These are phyloP conservation scores for Sporothrix phasma DNA, from an alignment of 2,329 filamentous ascomycete genomes.

Conservation along the genomic window DNA sequence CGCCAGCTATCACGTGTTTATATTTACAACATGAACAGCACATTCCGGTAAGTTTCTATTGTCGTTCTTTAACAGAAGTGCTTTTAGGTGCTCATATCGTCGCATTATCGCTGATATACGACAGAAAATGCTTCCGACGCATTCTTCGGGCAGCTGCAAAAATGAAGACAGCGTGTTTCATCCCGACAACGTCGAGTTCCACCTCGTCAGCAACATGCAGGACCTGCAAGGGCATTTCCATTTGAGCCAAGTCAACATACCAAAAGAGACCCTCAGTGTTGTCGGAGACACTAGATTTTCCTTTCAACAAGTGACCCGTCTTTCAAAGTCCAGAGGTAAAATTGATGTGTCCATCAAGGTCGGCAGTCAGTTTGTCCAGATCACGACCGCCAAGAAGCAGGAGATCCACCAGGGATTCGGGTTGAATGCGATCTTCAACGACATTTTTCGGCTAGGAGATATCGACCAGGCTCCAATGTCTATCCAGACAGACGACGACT, in stretches of 20 bases:
- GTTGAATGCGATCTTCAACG: constrained; percentile 55
- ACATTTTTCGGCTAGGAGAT: constrained; percentile 58
- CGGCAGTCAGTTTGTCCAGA: constrained; percentile 59
- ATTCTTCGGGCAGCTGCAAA: constrained; percentile 50
- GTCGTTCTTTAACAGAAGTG: background rate
- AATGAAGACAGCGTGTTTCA: constrained; percentile 52
- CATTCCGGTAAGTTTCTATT: constrained; percentile 42
- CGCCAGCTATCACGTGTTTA: constrained; percentile 52
- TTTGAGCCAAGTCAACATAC: constrained; percentile 54
- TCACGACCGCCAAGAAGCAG: constrained; percentile 59
- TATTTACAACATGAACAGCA: constrained; percentile 65
- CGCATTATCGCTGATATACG: background rate
- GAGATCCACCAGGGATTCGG: constrained; percentile 54
- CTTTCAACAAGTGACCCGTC: constrained; percentile 53
- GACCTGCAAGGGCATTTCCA: constrained; percentile 59
- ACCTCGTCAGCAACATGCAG: constrained; percentile 54
- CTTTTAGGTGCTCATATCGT: background rate
- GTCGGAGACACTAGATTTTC: constrained; percentile 56
- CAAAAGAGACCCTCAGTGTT: constrained; percentile 60
- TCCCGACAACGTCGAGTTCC: constrained; percentile 55
- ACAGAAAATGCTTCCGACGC: constrained; percentile 53
- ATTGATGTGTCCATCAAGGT: constrained; percentile 61
- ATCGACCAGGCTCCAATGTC: constrained; percentile 57
- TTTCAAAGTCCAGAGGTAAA: constrained; percentile 61
- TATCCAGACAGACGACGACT: constrained; percentile 56